Evolutionary conservation across 495 filamentous ascomycete species (phyloP).

Genomic region (Tuber calosporum): DNA sequence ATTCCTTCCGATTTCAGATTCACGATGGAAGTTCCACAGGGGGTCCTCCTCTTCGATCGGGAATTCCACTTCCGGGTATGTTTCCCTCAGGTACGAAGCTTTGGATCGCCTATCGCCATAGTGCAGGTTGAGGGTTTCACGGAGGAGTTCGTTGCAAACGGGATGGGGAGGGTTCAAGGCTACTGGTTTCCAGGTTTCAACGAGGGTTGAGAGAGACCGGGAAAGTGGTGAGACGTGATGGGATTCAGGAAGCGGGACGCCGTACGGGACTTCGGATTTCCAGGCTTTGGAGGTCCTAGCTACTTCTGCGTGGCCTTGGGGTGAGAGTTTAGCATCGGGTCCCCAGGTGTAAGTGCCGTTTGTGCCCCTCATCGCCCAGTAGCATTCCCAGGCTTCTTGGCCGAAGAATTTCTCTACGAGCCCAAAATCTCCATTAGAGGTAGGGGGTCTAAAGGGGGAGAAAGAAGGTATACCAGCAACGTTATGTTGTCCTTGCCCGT

Average conservation of each 20-base stretch:
- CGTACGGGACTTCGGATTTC: constrained; percentile 15
- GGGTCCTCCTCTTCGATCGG: constrained; percentile 23
- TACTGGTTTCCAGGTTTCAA: constrained; percentile 27
- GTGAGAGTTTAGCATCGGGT: constrained; percentile 31
- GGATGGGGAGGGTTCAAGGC: constrained; percentile 21
- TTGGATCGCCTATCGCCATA: constrained; percentile 26
- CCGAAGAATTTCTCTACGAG: constrained; percentile 27
- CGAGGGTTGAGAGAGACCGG: constrained; percentile 34
- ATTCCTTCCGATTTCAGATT: constrained; percentile 28
- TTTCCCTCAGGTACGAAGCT: constrained; percentile 12
- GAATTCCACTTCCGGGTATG: constrained; percentile 28
- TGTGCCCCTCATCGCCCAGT: constrained; percentile 35
- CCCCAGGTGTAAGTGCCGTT: constrained; percentile 33
- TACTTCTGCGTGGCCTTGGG: constrained; percentile 25
- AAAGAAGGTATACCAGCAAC: constrained; percentile 21
- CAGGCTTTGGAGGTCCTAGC: constrained; percentile 28
- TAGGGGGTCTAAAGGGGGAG: background rate
- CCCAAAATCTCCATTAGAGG: background rate
- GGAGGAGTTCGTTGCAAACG: constrained; percentile 33
- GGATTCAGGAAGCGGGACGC: constrained; percentile 24
- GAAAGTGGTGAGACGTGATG: constrained; percentile 36
- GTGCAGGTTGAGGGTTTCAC: constrained; percentile 32
- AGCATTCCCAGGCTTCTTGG: constrained; percentile 34
- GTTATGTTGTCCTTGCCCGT: constrained; percentile 38
- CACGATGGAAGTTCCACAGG: constrained; percentile 34